Evolutionary conservation across 176 grass and related monocot species (phyloP).

Genomic region (Eremochloa ophiuroides): DNA sequence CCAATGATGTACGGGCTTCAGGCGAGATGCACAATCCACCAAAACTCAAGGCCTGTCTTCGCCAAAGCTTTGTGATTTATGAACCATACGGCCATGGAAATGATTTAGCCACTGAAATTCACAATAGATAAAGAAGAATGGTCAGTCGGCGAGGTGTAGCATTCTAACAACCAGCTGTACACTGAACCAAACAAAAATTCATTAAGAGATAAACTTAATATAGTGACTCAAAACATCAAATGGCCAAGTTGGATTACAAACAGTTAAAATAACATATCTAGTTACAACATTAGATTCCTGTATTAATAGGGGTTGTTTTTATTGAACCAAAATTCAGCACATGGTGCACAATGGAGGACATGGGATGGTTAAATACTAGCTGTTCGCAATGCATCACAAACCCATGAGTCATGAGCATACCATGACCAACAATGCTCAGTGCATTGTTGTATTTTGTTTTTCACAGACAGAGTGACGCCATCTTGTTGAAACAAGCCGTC

Average conservation of each 20-base stretch:
- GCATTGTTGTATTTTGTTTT: background rate
- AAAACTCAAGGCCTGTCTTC: background rate
- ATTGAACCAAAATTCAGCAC: background rate
- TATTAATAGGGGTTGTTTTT: background rate
- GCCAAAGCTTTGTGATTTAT: background rate
- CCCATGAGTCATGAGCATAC: background rate
- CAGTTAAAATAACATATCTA: background rate
- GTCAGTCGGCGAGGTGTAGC: background rate
- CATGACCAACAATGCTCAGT: background rate
- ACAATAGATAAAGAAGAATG: background rate
- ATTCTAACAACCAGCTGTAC: background rate
- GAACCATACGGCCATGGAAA: constrained; percentile 46
- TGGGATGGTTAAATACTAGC: background rate
- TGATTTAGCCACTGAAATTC: constrained; percentile 54
- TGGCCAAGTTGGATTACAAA: background rate
- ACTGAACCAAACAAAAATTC: background rate
- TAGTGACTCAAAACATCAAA: background rate
- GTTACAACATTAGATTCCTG: background rate
- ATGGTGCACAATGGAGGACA: background rate
- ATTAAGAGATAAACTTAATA: background rate
- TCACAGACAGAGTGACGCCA: background rate
- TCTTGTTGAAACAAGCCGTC: background rate
- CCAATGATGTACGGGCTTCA: too few relatives aligned
- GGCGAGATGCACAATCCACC: background rate
- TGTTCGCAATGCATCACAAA: background rate